These are phyloP conservation scores for Botryotinia calthae DNA, from an alignment of 2,329 filamentous ascomycete species.

Conservation along the genomic window DNA sequence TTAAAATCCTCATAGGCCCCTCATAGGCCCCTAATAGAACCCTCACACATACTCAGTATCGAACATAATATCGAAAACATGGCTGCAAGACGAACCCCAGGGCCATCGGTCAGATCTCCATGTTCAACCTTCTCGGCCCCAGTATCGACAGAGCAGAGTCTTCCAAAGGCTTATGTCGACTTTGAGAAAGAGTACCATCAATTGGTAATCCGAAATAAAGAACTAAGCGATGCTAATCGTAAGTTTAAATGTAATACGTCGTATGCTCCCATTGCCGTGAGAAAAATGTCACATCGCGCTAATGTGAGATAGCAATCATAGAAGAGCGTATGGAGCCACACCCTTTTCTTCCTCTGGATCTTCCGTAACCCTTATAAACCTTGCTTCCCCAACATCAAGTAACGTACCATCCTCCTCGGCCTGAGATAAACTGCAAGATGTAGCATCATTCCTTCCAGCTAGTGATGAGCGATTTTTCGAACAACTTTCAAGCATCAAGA, in stretches of 20 bases:
- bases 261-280: neutral
- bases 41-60: neutral
- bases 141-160: neutral
- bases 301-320: neutral
- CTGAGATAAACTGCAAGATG: neutral
- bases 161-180: too few species aligned
- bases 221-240: neutral
- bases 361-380: neutral
- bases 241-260: neutral
- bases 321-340: neutral
- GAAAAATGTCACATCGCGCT: too few species aligned
- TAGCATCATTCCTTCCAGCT: neutral
- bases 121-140: too few species aligned
- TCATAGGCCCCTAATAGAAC: neutral
- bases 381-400: neutral
- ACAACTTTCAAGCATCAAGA: neutral
- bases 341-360: neutral
- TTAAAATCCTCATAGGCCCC: neutral
- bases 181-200: neutral
- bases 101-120: neutral
- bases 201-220: neutral
- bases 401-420: neutral
- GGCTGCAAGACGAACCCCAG: neutral
- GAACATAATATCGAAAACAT: neutral
- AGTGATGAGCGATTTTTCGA: neutral